Conservation (phyloP, 2,329 filamentous ascomycete genomes). For the Bipolaris sorokiniana region DNA sequence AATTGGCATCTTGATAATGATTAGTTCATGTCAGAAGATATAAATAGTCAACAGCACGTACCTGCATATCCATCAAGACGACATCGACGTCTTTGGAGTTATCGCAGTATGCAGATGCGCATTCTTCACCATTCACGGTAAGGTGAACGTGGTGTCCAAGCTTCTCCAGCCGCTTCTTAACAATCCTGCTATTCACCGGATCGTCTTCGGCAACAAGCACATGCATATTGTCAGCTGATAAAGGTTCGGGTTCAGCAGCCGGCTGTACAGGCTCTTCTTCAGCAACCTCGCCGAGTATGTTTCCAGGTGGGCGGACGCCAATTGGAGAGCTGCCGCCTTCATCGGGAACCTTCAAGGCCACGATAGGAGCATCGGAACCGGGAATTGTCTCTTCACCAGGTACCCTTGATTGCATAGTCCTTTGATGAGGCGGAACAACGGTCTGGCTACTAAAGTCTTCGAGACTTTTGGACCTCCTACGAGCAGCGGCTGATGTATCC, state of each 20-base stretch:
- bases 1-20: conserved; percentile 76
- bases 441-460: conserved; percentile 23
- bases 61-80: conserved; percentile 92
- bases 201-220: conserved; percentile 88
- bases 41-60: conserved; percentile 50
- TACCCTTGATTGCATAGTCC: conserved; percentile 53
- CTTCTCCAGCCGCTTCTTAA: conserved; percentile 80
- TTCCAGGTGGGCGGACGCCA: conserved; percentile 21
- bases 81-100: conserved; percentile 71
- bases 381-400: conserved; percentile 50
- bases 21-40: conserved; percentile 9
- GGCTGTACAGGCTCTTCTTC: conserved; percentile 24
- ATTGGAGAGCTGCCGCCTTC: conserved; percentile 33
- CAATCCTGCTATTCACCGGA: conserved; percentile 81
- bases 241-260: conserved; percentile 15
- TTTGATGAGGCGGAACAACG: conserved; percentile 35
- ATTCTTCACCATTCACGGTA: conserved; percentile 85
- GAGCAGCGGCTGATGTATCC: conserved; percentile 10
- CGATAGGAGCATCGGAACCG: conserved; percentile 53
- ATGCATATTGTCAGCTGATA: conserved; percentile 58
- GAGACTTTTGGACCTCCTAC: conserved; percentile 35
- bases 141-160: conserved; percentile 73
- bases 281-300: conserved; percentile 39
- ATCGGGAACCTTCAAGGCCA: conserved; percentile 56
- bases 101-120: conserved; percentile 72